Evolutionary conservation across 169 alveolate species (phyloP).

Genomic region (Besnoitia besnoiti): DNA sequence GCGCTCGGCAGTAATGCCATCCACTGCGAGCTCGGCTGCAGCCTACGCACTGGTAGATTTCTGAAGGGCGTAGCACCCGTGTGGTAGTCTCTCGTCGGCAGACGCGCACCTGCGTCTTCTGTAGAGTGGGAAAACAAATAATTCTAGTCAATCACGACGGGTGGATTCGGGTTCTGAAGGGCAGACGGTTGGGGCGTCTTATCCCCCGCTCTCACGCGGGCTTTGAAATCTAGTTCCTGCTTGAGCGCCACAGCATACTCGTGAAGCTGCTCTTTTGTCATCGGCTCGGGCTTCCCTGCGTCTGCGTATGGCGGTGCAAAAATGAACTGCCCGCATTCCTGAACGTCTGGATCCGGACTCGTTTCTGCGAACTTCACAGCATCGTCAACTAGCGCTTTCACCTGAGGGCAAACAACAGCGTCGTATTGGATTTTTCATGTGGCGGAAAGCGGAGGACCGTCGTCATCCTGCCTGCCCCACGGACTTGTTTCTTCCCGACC

Average conservation of each 20-base stretch:
- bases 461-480: too few relatives aligned
- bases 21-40: too few relatives aligned
- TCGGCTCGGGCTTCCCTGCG: constrained; percentile 38
- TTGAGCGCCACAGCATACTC: constrained; percentile 59
- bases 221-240: constrained; percentile 53
- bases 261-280: constrained; percentile 21
- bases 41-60: too few relatives aligned
- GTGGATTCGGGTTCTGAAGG: constrained; percentile 42
- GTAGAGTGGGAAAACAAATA: background rate
- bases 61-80: too few relatives aligned
- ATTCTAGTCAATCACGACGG: constrained; percentile 46
- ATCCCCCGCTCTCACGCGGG: constrained; percentile 46
- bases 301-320: constrained; percentile 61
- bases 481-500: too few relatives aligned
- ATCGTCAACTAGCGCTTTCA: constrained; percentile 42
- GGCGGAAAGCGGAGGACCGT: background rate
- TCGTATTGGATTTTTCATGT: background rate
- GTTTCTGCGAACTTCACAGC: constrained; percentile 66
- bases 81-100: background rate
- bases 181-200: constrained; percentile 37
- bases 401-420: constrained; percentile 43
- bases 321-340: constrained; percentile 52
- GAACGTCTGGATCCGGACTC: constrained; percentile 42
- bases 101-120: background rate
- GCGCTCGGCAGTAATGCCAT: too few relatives aligned